Conservation (phyloP, 2,329 filamentous ascomycete species). For the Mycogone perniciosa region DNA sequence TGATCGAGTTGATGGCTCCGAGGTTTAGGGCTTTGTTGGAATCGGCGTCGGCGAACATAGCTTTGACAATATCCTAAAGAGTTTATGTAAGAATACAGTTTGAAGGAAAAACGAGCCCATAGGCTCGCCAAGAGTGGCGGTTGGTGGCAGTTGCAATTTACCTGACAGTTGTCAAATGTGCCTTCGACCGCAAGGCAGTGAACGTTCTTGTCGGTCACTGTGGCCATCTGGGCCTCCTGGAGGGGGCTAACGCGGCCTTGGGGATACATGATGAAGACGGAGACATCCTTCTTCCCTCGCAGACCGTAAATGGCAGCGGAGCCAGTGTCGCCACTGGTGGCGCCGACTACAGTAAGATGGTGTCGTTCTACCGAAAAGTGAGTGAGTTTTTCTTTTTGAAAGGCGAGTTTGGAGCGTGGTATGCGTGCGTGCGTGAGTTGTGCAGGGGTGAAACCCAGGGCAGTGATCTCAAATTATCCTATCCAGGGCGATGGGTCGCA, state of each 20-base stretch:
- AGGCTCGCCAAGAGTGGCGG: background rate
- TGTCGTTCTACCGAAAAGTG: constrained; percentile 50
- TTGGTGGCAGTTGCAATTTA: constrained; percentile 24
- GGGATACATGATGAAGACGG: constrained; percentile 89
- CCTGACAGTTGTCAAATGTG: constrained; percentile 94
- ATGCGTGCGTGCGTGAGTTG: no score
- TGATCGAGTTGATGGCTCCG: constrained; percentile 93
- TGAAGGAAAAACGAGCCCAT: constrained; percentile 37
- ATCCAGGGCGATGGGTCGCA: constrained; percentile 13
- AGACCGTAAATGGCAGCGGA: constrained; percentile 95
- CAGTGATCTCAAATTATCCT: background rate
- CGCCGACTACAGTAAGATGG: constrained; percentile 79
- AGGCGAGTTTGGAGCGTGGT: no score
- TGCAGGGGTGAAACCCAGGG: no score
- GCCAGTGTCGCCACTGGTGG: constrained; percentile 82
- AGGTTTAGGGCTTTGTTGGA: constrained; percentile 79
- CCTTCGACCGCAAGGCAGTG: constrained; percentile 87
- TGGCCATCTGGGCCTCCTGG: constrained; percentile 97
- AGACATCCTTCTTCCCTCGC: constrained; percentile 92
- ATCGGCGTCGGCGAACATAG: constrained; percentile 78
- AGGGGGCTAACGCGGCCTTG: constrained; percentile 86
- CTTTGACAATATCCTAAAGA: constrained; percentile 88
- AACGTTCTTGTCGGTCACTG: constrained; percentile 81
- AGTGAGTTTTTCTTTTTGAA: background rate
- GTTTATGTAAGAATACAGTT: constrained; percentile 76